Evolutionary conservation across 139 green algal species (phyloP).

Genomic region (Yamagishiella unicocca): DNA sequence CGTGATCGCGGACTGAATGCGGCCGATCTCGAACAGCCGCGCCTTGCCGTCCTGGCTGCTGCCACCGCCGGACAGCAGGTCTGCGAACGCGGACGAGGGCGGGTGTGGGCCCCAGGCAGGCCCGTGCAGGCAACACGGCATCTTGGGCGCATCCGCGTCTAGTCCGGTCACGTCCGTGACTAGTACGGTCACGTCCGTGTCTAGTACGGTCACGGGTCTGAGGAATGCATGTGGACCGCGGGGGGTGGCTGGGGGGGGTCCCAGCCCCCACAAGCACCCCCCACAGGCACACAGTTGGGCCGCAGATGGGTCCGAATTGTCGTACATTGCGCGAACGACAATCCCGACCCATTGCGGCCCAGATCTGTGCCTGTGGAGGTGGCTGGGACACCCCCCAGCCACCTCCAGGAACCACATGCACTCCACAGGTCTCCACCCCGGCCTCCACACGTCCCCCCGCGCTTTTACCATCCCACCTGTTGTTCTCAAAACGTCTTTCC

Average conservation of each 20-base stretch:
- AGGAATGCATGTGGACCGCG: too few species aligned
- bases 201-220: neutral
- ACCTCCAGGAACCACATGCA: neutral
- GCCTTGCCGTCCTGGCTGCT: neutral
- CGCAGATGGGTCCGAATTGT: too few species aligned
- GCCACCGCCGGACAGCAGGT: slow-evolving; percentile 26
- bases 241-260: too few species aligned
- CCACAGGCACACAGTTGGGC: too few species aligned
- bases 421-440: neutral
- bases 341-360: too few species aligned
- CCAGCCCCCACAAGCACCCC: too few species aligned
- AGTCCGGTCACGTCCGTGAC: too few species aligned
- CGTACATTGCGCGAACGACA: too few species aligned
- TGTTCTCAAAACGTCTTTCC: too few species aligned
- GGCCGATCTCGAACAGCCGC: slow-evolving; percentile 48
- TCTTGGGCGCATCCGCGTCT: neutral
- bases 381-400: neutral
- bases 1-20: slow-evolving; percentile 49
- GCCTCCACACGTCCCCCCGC: neutral
- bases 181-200: neutral
- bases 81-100: neutral
- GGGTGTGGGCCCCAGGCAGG: neutral
- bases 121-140: neutral
- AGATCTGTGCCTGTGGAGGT: neutral
- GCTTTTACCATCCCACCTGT: too few species aligned